Evolutionary conservation across 257 asterid species (phyloP), one percentile per base, ranked within the genome.

Genomic region (Echium plantagineum): DNA sequence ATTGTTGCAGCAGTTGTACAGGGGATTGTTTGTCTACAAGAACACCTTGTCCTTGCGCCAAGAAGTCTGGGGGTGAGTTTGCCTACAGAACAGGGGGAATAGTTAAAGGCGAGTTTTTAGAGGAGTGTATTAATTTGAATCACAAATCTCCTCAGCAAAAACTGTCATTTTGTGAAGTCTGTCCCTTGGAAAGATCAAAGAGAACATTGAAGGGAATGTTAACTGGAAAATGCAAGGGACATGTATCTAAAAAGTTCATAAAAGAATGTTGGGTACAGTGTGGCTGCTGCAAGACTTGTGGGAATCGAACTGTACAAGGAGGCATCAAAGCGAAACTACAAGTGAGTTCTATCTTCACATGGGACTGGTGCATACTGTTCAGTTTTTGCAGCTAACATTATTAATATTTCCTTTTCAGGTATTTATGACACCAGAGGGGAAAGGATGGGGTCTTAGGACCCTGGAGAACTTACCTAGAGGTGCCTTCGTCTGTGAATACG

Each of bases 361-460:
- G 15, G 21, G 46, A 35, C 15, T 30, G 28, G 15, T 56, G 7
- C 17, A 7, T 35, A 9, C 13, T 26, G 8, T 13, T 2, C 38
- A 6, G 10, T 53, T 53, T 53, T 19, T 19, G 21, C 22, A n/a
- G 5, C 19, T 53, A 48, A 24, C 62, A 62, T 19, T 63, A 63
- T 20, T 67, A 58, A 28, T 54, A 63, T 63, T 49, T 24, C n/a
- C n/a, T 52, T 66, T 51, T 70, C 72, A 91, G 96, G 95, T 91
- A 61, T 91, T 85, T 71, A 83, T 82, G 97, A 83, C 96, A 7
- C 66, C 76, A 6, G 87, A 63, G 59, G 93, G 87, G 69, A 86
- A 89, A 72, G 98, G 98, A 17, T 93, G 98, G 98, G 98, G 98
- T 55, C 74, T 93, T 56, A 95, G 95, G 53, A 93, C 94, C 20